A percentile compares a stretch with the other conserved stretches of the same genome.
Conservation (phyloP, 805 yeast species). For the Kodamaea kakaduensis region DNA sequence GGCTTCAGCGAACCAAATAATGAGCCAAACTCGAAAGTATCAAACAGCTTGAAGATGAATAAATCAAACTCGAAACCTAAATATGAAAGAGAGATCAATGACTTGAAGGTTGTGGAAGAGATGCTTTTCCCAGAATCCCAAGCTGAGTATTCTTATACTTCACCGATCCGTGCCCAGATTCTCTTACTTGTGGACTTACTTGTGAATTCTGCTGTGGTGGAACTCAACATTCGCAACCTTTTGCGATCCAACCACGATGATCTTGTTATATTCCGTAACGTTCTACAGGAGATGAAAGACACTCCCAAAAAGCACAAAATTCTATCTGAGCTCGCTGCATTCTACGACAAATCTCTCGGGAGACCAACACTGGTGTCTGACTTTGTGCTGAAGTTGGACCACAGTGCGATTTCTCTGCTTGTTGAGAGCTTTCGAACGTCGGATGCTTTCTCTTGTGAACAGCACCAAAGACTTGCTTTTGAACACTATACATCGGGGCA, state of each 20-base stretch:
- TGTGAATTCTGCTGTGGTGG: slow-evolving; percentile 25
- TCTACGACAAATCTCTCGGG: slow-evolving; percentile 10
- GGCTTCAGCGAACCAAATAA: too few species aligned
- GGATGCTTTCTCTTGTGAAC: slow-evolving; percentile 22
- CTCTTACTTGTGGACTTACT: slow-evolving; percentile 20
- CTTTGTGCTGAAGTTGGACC: slow-evolving; percentile 15
- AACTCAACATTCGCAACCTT: slow-evolving; percentile 23
- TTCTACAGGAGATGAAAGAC: slow-evolving; percentile 18
- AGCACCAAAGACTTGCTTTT: slow-evolving; percentile 22
- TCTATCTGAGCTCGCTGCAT: slow-evolving; percentile 13
- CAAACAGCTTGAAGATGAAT: slow-evolving; percentile 2
- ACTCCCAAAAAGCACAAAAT: slow-evolving; percentile 16
- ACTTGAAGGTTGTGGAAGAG: too few species aligned
- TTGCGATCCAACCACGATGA: slow-evolving; percentile 12
- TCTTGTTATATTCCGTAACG: slow-evolving; percentile 15
- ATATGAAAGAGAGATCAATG: too few species aligned
- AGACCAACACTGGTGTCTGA: slow-evolving; percentile 13
- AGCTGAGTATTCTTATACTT: too few species aligned
- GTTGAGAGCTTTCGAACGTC: slow-evolving; percentile 11
- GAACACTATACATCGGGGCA: slow-evolving; percentile 28
- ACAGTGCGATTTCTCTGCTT: slow-evolving; percentile 9
- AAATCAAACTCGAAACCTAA: too few species aligned
- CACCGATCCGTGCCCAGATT: slow-evolving; percentile 13
- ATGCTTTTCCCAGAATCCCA: too few species aligned
- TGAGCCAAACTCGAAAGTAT: too few species aligned